These are phyloP conservation scores for Trichoderma arundinaceum DNA, from an alignment of 2,329 filamentous ascomycete species.

Conservation along the genomic window DNA sequence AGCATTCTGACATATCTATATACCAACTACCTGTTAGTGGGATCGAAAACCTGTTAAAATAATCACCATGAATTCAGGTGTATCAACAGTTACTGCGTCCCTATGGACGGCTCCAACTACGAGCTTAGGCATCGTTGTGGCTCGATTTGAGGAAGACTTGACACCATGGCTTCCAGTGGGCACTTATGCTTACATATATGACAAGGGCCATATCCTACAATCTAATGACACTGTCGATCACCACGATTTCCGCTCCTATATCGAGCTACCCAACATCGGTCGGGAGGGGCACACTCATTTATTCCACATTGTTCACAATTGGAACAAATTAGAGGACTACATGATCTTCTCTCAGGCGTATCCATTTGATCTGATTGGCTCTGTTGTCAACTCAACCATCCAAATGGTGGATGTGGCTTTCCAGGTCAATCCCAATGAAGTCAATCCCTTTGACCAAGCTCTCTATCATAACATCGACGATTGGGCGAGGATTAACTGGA, in stretches of 20 bases:
- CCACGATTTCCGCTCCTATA: slow-evolving; percentile 23
- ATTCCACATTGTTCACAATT: slow-evolving; percentile 21
- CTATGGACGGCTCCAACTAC: slow-evolving; percentile 8
- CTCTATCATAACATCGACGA: slow-evolving; percentile 21
- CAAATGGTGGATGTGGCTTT: slow-evolving; percentile 21
- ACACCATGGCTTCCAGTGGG: slow-evolving; percentile 19
- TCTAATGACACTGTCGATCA: slow-evolving; percentile 25
- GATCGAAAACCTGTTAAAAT: background rate
- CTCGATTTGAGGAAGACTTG: slow-evolving; percentile 21
- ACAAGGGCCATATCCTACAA: slow-evolving; percentile 18
- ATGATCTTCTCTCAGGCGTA: slow-evolving; percentile 27
- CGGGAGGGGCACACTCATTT: slow-evolving; percentile 26
- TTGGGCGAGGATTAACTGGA: slow-evolving; percentile 28
- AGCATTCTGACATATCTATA: background rate
- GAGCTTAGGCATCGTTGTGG: slow-evolving; percentile 21
- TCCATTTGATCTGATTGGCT: slow-evolving; percentile 19
- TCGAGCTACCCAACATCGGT: slow-evolving; percentile 21
- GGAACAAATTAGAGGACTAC: slow-evolving; percentile 19
- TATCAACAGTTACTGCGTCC: background rate
- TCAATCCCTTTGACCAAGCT: slow-evolving; percentile 13
- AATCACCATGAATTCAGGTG: background rate
- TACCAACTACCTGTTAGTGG: background rate
- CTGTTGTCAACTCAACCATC: slow-evolving; percentile 16
- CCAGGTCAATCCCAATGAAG: background rate
- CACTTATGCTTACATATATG: slow-evolving; percentile 22